These are phyloP conservation scores for Tillandsia leiboldiana DNA, from an alignment of 176 grass and related monocot genomes.

Conservation along the genomic window DNA sequence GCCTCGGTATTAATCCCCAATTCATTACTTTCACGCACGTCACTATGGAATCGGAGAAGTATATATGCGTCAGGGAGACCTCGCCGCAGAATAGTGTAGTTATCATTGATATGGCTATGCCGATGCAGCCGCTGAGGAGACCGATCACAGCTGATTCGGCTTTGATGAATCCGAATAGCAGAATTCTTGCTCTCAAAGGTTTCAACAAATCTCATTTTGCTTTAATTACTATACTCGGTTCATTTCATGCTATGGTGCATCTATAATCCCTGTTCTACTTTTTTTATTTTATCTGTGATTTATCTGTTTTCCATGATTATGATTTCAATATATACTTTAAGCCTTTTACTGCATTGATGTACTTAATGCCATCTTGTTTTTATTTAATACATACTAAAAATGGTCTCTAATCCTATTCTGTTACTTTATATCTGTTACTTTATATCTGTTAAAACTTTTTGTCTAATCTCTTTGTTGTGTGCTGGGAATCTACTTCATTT, in stretches of 20 bases:
- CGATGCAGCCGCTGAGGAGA: conserved; percentile 74
- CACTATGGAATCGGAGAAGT: conserved; percentile 98
- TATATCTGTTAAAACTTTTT: too few species aligned
- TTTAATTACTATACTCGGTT: neutral
- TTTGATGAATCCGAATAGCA: conserved; percentile 90
- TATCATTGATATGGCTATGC: conserved; percentile 96
- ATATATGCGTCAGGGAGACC: conserved; percentile 96
- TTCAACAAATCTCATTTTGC: conserved; percentile 1
- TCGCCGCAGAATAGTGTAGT: conserved; percentile 97
- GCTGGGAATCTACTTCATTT: too few species aligned
- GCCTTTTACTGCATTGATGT: too few species aligned
- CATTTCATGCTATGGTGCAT: too few species aligned
- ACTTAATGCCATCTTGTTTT: too few species aligned
- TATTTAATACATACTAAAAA: too few species aligned
- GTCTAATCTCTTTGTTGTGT: too few species aligned
- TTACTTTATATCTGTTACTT: too few species aligned
- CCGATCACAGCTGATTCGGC: conserved; percentile 98
- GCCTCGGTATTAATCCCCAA: conserved; percentile 85
- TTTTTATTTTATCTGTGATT: neutral
- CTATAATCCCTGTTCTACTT: too few species aligned
- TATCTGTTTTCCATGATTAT: neutral
- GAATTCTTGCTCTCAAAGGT: conserved; percentile 99
- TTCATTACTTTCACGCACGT: conserved; percentile 99
- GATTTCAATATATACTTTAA: too few species aligned
- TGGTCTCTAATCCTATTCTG: too few species aligned